Evolutionary conservation across 108 stramenopile species (phyloP), one percentile per base, ranked within the genome.

Genomic region (Cylindrotheca fusiformis): DNA sequence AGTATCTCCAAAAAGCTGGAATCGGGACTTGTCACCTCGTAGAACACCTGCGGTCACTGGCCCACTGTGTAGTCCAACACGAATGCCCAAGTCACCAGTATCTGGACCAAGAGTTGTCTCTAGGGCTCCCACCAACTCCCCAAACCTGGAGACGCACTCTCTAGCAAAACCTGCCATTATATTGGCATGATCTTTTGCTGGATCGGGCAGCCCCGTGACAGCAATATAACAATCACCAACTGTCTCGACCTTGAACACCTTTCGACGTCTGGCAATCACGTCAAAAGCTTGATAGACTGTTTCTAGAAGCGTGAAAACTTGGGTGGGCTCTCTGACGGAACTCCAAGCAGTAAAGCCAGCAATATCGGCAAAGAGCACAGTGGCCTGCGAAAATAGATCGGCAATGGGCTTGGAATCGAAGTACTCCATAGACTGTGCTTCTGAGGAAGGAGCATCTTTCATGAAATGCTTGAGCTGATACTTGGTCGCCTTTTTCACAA

Each of bases 1-100:
- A 0, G 85, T 82, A 33, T 86, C 85, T 1, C 85, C 85, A 54
- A 86, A 86, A 2, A 86, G 51, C 22, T 86, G 71, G 54, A 86
- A 86, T 14, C 85, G 61, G 23, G 80, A 59, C 32, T 78, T 86
- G 14, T 78, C 60, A 5, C 85, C 85, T 17, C 81, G 67, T 14
- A 86, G 68, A 0, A 86, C 77, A 41, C 85, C 85, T 10, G 85
- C 81, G 6, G 77, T 83, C 0, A 80, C 77, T n/a, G 85, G 74
- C 0, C 85, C 85, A 54, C 69, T 72, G 48, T 86, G 80, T 14
- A 41, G 6, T 5, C 36, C 36, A 14, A 41, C 36, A 10, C 36
- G 36, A 41, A 41, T 41, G 14, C 36, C 36, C 5, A 41, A 14
- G 14, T 41, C 36, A 14, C 36, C 36, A 45, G 55, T 66, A 28